Conservation (phyloP, 148 eudicot species). For the Linanthus parryae region DNA sequence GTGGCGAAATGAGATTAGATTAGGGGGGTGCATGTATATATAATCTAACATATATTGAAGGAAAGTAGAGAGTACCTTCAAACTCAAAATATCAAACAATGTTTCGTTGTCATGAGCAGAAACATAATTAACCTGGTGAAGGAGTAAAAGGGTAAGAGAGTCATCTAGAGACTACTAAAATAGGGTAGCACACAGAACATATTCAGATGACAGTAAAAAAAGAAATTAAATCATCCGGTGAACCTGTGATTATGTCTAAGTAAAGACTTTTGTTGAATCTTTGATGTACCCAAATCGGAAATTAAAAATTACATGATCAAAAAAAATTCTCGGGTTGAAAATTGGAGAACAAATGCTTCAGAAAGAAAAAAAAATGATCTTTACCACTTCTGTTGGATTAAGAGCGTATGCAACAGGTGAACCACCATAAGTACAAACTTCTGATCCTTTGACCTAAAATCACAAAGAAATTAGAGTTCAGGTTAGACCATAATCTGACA, state of each 20-base stretch:
- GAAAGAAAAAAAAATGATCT: slow-evolving; percentile 9
- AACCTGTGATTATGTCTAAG: too few relatives aligned
- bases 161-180: too few relatives aligned
- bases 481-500: too few relatives aligned
- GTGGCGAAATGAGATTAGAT: slow-evolving; percentile 15
- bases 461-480: background rate
- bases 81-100: slow-evolving; percentile 79
- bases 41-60: background rate
- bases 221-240: too few relatives aligned
- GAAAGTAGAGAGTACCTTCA: slow-evolving; percentile 54
- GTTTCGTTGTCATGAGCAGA: slow-evolving; percentile 99
- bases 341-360: background rate
- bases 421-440: slow-evolving; percentile 55
- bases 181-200: too few relatives aligned
- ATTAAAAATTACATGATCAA: too few relatives aligned
- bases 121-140: slow-evolving; percentile 79
- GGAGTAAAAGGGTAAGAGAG: background rate
- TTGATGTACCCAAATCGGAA: too few relatives aligned
- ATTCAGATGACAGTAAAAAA: too few relatives aligned
- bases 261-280: too few relatives aligned
- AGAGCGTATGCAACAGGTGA: slow-evolving; percentile 77
- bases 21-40: background rate
- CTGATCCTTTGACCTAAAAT: slow-evolving; percentile 85
- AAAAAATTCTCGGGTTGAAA: too few relatives aligned
- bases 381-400: slow-evolving; percentile 77